phyloP scores from a whole-genome alignment of 768 basidiomycete genomes.

The Coprinopsis marcescibilis region DNA sequence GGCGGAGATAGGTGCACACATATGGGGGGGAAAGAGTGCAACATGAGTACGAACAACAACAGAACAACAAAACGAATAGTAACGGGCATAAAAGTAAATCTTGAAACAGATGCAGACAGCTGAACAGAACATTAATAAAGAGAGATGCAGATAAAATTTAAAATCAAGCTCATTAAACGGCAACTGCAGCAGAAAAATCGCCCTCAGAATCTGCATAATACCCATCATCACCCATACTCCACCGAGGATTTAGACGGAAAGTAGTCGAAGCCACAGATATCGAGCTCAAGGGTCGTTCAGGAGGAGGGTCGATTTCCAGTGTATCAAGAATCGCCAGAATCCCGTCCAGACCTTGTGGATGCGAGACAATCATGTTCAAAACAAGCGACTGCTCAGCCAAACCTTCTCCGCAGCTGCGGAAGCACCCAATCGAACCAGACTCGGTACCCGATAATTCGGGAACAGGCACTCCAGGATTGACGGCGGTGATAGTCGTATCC shows the following conservation, averaged over 20 bases:
- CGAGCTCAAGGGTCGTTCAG: not conserved
- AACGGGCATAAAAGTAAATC: no score
- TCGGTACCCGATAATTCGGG: no score
- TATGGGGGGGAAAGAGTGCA: not conserved
- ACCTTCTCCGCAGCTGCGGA: no score
- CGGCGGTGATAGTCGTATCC: no score
- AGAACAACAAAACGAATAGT: not conserved
- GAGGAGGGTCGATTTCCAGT: not conserved
- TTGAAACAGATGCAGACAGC: not conserved
- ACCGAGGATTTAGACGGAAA: not conserved
- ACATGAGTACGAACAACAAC: not conserved
- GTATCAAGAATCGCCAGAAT: constrained; percentile 9
- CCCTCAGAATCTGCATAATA: not conserved
- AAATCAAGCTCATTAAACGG: not conserved
- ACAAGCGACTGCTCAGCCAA: not conserved
- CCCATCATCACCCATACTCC: not conserved
- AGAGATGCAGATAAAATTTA: no score
- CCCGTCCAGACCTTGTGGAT: constrained; percentile 3
- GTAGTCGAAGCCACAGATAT: not conserved
- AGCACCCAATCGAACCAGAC: no score
- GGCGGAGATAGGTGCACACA: no score
- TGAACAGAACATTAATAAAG: not conserved
- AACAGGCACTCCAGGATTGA: no score
- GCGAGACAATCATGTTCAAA: not conserved
- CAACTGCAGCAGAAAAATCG: not conserved